phyloP scores from a whole-genome alignment of 2,329 filamentous ascomycete genomes.

The Teratosphaeria epicoccoides region DNA sequence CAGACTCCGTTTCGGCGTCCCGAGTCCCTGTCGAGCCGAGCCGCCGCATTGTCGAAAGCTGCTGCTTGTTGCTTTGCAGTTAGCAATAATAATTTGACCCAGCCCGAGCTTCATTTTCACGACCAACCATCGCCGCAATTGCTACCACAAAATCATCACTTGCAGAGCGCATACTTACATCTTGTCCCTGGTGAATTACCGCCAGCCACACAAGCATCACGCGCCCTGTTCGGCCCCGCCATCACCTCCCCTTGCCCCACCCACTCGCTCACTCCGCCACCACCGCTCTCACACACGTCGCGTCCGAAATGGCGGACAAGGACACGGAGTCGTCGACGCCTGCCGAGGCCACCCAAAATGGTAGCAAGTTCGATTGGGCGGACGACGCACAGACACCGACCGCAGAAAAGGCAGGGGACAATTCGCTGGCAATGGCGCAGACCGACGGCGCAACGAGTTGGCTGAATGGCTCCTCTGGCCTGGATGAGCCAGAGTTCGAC shows the following conservation, averaged over 20 bases:
- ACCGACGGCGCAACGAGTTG: conserved; percentile 1
- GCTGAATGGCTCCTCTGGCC: conserved; percentile 32
- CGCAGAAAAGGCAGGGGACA: conserved; percentile 15
- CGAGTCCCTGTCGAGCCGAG: background rate
- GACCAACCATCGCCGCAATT: no score
- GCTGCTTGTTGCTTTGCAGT: no score
- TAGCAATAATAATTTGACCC: background rate
- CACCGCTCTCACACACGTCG: background rate
- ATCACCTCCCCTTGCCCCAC: no score
- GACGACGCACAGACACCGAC: conserved; percentile 21
- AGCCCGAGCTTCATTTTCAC: background rate
- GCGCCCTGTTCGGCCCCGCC: background rate
- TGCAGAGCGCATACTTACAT: background rate
- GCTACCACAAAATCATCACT: background rate
- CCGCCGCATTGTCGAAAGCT: background rate
- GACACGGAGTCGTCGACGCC: conserved; percentile 7
- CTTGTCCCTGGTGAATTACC: background rate
- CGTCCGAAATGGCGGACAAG: conserved; percentile 11
- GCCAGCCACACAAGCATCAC: background rate
- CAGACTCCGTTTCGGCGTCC: background rate
- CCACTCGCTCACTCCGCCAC: background rate
- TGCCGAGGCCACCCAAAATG: background rate
- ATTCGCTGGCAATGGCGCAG: background rate
- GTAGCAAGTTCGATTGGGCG: conserved; percentile 24
- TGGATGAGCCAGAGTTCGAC: conserved; percentile 65